A percentile compares a stretch with the other conserved stretches of the same genome.
Conservation (phyloP, 2,329 filamentous ascomycete genomes). For the Didymella keratinophila region DNA sequence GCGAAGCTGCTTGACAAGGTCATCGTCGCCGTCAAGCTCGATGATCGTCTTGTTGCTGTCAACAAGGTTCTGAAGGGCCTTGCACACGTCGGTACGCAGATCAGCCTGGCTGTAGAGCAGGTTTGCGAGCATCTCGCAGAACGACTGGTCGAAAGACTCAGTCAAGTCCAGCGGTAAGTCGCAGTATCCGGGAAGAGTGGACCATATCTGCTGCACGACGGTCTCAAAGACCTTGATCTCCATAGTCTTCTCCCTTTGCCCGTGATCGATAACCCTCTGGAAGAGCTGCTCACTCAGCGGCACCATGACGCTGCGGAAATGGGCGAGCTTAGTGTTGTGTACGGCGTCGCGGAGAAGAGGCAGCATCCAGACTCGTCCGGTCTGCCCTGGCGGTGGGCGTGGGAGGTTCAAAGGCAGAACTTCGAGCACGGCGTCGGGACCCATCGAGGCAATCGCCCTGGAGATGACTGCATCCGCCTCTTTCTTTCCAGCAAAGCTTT, state of each 20-base stretch:
- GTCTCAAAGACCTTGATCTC: slow-evolving; percentile 98
- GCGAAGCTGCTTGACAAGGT: slow-evolving; percentile 78
- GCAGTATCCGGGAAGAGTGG: slow-evolving; percentile 91
- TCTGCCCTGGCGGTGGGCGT: slow-evolving; percentile 76
- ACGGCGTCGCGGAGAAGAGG: slow-evolving; percentile 89
- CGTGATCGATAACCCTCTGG: slow-evolving; percentile 85
- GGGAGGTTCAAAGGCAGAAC: slow-evolving; percentile 87
- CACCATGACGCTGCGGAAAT: slow-evolving; percentile 87
- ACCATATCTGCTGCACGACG: slow-evolving; percentile 94
- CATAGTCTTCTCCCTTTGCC: slow-evolving; percentile 85
- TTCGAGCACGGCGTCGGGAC: slow-evolving; percentile 80
- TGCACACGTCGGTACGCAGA: slow-evolving; percentile 85
- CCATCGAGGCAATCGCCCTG: slow-evolving; percentile 87
- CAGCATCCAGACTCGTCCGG: slow-evolving; percentile 92
- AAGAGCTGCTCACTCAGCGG: slow-evolving; percentile 91
- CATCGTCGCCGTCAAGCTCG: slow-evolving; percentile 72
- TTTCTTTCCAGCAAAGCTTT: slow-evolving; percentile 91
- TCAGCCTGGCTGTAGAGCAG: slow-evolving; percentile 92
- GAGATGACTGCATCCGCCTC: slow-evolving; percentile 91
- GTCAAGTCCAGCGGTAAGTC: slow-evolving; percentile 80
- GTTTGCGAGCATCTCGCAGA: slow-evolving; percentile 91
- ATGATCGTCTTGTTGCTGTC: slow-evolving; percentile 89
- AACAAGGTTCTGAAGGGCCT: slow-evolving; percentile 82
- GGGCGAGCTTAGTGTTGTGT: slow-evolving; percentile 83
- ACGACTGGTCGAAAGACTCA: slow-evolving; percentile 80